Conservation (phyloP, 805 yeast genomes). For the Candida ficus region DNA sequence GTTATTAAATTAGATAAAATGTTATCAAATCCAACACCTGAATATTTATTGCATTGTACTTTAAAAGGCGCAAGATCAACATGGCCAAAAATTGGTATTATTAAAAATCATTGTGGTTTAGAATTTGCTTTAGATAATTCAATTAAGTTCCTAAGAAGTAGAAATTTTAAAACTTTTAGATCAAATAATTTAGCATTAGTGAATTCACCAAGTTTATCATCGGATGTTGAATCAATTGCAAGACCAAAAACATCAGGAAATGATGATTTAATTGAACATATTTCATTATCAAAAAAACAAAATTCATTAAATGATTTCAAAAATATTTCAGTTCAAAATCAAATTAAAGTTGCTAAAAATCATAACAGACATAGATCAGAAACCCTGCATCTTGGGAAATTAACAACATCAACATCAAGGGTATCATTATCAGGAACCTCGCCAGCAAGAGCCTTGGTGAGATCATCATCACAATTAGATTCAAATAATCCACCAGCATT, state of each 20-base stretch:
- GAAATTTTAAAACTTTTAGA: slow-evolving; percentile 40
- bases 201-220: slow-evolving; percentile 17
- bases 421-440: not conserved
- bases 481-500: not conserved
- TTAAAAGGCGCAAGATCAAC: slow-evolving; percentile 86
- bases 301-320: slow-evolving; percentile 6
- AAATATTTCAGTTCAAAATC: not conserved
- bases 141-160: slow-evolving; percentile 60
- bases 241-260: not conserved
- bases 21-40: slow-evolving; percentile 77
- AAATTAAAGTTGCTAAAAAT: slow-evolving; percentile 1
- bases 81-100: slow-evolving; percentile 87
- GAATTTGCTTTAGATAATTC: slow-evolving; percentile 84
- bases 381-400: slow-evolving; percentile 14
- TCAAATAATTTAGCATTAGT: slow-evolving; percentile 17
- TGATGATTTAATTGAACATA: not conserved
- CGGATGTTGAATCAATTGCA: not conserved
- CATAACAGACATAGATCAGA: slow-evolving; percentile 25
- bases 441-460: not conserved
- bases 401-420: slow-evolving; percentile 13
- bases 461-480: slow-evolving; percentile 2
- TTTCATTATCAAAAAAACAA: slow-evolving; percentile 2
- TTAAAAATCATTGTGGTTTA: slow-evolving; percentile 83
- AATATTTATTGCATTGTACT: slow-evolving; percentile 62
- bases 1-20: slow-evolving; percentile 53